A percentile compares a stretch with the other conserved stretches of the same genome.
Evolutionary conservation across 768 basidiomycete species (phyloP).

Genomic region (Dacryopinax spathularia): DNA sequence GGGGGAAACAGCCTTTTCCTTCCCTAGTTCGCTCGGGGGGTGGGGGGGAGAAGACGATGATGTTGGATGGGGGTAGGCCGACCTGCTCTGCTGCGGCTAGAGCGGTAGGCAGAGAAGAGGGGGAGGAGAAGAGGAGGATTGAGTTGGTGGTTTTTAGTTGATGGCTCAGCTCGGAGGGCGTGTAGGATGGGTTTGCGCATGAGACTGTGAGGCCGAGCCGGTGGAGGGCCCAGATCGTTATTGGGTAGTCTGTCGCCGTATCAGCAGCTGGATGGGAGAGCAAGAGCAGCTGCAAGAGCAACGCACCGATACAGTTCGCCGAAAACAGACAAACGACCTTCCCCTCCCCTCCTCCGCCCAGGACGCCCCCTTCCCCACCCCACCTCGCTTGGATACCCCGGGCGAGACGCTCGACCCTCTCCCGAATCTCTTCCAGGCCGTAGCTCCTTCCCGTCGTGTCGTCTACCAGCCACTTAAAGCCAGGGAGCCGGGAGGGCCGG

Average conservation of each 20-base stretch:
- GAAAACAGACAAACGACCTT: conserved; percentile 46
- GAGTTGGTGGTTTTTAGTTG: conserved; percentile 40
- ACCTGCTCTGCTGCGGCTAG: neutral
- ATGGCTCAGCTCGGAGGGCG: conserved; percentile 41
- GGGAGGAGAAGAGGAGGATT: conserved; percentile 5
- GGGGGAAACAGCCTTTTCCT: conserved; percentile 15
- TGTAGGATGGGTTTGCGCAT: conserved; percentile 44
- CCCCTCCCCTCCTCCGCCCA: too few relatives aligned
- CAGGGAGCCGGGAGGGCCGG: conserved; percentile 11
- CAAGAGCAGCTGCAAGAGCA: neutral
- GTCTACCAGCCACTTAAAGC: conserved; percentile 11
- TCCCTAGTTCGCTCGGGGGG: conserved; percentile 36
- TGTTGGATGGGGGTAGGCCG: neutral
- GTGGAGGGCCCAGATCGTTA: conserved; percentile 39
- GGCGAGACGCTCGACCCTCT: conserved; percentile 12
- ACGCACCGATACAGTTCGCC: conserved; percentile 49
- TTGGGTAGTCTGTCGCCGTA: conserved; percentile 23
- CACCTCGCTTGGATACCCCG: conserved; percentile 11
- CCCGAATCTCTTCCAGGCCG: conserved; percentile 10
- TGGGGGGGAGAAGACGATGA: conserved; percentile 31
- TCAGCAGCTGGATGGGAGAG: neutral
- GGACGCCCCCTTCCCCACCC: too few relatives aligned
- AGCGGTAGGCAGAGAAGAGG: neutral
- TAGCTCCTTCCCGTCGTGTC: conserved; percentile 5
- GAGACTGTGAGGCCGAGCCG: conserved; percentile 16